Base-by-base conservation (phyloP, 805 yeast genomes). In the Spathaspora passalidarum region DNA sequence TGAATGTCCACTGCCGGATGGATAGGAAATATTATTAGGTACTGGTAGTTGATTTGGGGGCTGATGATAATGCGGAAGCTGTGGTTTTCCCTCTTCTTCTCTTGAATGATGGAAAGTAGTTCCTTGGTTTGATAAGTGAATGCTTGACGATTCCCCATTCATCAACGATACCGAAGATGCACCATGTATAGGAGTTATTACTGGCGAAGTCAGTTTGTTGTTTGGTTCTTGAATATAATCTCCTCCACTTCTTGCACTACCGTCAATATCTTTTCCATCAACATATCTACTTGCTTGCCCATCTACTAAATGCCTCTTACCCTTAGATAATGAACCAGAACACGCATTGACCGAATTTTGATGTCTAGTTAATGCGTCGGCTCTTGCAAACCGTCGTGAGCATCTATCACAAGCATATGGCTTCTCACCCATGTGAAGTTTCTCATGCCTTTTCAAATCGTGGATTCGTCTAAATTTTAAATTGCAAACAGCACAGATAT, bases 361-460 rank as follows among this genome's bases (percentile, higher is more conserved):
- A 57, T 87, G 96, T 49, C 96, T 70, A 3, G 81, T 75, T 21
- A 87, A 69, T 0, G 95, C 90, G 62, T 87, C 96, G 1, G 82
- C 81, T 26, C 96, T 67, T 1, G 92, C 87, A 64, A 87, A 87
- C 36, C 72, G 66, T 39, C 85, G 72, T 13, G 77, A 76, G 65
- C 95, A 87, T 40, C 69, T 68, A 16, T 65, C 65, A 60, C 95
- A 87, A 36, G 59, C 63, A 58, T 67, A 82, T 1, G 92, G 91
- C 59, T 78, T 82, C 52, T 81, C 88, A 18, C 92, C 92, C 0
- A 89, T 78, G 57, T 87, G 96, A 29, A 84, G 70, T 61, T 84
- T 84, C 47, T 78, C 79, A 56, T 87, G 96, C 44, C 96, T 73
- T 56, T 81, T 85, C 56, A 88, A 69, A 60, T 88, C 95, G 60